Percentiles rank a stretch among this genome's conserved stretches.
These are phyloP conservation scores for Mortierella sp. DNA, from an alignment of 371 early-diverging fungal species.

Conservation along the genomic window DNA sequence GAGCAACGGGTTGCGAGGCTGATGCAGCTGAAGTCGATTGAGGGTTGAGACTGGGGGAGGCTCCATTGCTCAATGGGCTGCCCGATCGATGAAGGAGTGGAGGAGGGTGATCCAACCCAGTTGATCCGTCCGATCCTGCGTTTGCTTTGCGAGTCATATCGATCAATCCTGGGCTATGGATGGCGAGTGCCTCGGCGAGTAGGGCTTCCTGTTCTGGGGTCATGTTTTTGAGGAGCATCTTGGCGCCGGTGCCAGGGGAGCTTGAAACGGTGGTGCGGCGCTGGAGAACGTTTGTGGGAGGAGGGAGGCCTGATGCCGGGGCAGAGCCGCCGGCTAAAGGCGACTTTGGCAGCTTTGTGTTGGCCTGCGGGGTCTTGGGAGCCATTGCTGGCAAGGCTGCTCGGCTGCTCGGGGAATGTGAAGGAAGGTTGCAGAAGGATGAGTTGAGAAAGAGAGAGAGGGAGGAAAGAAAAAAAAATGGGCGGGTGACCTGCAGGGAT, in stretches of 20 bases:
- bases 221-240: constrained; percentile 47
- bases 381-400: constrained; percentile 40
- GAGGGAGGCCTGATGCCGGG: constrained; percentile 34
- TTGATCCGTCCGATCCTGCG: not conserved
- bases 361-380: constrained; percentile 51
- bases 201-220: constrained; percentile 52
- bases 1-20: constrained; percentile 28
- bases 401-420: constrained; percentile 9
- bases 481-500: no score
- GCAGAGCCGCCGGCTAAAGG: constrained; percentile 35
- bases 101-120: constrained; percentile 4
- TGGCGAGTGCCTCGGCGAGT: constrained; percentile 49
- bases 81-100: constrained; percentile 9
- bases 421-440: not conserved
- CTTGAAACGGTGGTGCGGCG: constrained; percentile 33
- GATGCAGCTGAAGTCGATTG: constrained; percentile 17
- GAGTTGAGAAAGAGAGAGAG: not conserved
- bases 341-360: constrained; percentile 52
- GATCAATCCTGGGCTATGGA: constrained; percentile 50
- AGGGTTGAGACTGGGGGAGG: constrained; percentile 29
- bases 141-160: constrained; percentile 26
- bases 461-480: constrained; percentile 1
- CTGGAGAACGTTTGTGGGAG: constrained; percentile 41
- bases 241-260: constrained; percentile 20
- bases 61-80: constrained; percentile 15